Base-by-base conservation (phyloP, 352 stramenopile genomes). In the Pythium grandisporangium region DNA sequence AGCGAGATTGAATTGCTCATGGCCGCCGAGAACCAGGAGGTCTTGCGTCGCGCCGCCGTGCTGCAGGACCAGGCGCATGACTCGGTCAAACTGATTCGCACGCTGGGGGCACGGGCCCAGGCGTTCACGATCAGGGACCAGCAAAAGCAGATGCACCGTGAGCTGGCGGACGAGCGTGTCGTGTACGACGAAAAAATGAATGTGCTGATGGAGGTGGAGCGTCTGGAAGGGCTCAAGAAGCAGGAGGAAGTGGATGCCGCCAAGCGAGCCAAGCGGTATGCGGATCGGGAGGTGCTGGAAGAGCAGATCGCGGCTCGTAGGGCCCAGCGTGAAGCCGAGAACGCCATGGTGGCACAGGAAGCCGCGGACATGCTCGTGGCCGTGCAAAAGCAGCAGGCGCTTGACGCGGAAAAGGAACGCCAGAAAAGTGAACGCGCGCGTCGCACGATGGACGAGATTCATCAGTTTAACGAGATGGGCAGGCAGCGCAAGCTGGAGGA, bases 61-160 rank as follows among this genome's bases (percentile, higher is more conserved):
- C 51, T 91, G 6, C 79, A 88, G 36, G 77, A 91, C 42, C 72
- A 85, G 42, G 65, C 56, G 36, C 74, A 91, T 47, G 93, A 98
- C 60, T 83, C 91, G 22, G 85, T 97, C 24, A 98, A 98, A 66
- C 63, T 96, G 20, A 81, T 98, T 46, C 94, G 91, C 51, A 96
- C 87, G 17, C 85, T 96, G 2, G 90, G 81, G 20, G 84, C 88
- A 37, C 64, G 91, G 11, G 91, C 93, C 1, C 82, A 85, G 38
- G 89, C 89, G 27, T 98, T 97, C 62, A 95, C 86, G 22, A 97
- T 98, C 54, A 87, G 93, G 22, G 93, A 98, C 57, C 69, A 96
- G 55, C 91, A 98, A 53, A 69, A 85, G 8, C 68, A 82, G 42
- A 55, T 86, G 25, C 73, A 83, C 37, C 47, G 72, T 22, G 60